These are phyloP conservation scores for Trametes coccinea DNA, from an alignment of 768 basidiomycete species.

Conservation along the genomic window DNA sequence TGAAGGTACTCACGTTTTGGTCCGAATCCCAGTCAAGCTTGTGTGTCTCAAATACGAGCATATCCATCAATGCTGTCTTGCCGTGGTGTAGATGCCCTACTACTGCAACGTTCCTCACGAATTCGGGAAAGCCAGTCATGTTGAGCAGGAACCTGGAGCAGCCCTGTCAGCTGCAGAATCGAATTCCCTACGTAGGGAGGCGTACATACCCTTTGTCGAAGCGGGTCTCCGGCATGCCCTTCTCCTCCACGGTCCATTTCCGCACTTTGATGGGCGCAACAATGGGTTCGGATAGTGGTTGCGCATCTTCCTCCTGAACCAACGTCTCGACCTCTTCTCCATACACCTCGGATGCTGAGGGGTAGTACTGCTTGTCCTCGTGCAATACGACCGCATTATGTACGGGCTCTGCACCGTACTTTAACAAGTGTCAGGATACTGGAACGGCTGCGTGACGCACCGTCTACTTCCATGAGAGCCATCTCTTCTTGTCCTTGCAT, in stretches of 20 bases:
- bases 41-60: slow-evolving; percentile 97
- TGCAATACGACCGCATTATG: slow-evolving; percentile 88
- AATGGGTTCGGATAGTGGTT: slow-evolving; percentile 93
- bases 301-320: slow-evolving; percentile 98
- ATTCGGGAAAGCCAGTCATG: slow-evolving; percentile 88
- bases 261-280: slow-evolving; percentile 93
- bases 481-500: slow-evolving; percentile 52
- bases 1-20: slow-evolving; percentile 57
- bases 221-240: slow-evolving; percentile 94
- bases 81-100: slow-evolving; percentile 98
- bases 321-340: slow-evolving; percentile 93
- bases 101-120: slow-evolving; percentile 94
- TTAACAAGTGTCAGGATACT: background rate
- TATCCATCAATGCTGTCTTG: slow-evolving; percentile 95
- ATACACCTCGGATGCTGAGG: slow-evolving; percentile 88
- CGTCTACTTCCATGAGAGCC: slow-evolving; percentile 85
- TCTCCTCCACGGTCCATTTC: slow-evolving; percentile 94
- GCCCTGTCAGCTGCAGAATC: background rate
- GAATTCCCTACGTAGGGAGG: background rate
- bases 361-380: slow-evolving; percentile 98
- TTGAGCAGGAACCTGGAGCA: slow-evolving; percentile 80
- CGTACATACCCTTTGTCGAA: slow-evolving; percentile 95
- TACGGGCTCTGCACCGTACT: slow-evolving; percentile 53
- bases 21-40: slow-evolving; percentile 94
- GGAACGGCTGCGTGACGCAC: slow-evolving; percentile 39